Evolutionary conservation across 345 rosid species (phyloP), one percentile per base, ranked within the genome.

Genomic region (Lumnitzera littorea): DNA sequence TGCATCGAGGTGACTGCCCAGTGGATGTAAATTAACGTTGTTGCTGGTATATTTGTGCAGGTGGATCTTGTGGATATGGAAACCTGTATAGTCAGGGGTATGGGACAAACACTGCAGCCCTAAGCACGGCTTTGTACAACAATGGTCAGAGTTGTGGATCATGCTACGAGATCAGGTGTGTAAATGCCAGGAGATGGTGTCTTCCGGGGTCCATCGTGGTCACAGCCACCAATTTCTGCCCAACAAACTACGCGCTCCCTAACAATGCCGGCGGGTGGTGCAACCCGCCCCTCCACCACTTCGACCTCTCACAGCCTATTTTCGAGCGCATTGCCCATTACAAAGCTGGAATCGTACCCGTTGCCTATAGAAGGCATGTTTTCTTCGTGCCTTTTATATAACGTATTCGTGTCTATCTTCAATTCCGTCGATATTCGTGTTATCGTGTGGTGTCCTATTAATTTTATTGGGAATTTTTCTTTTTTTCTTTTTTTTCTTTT

Each of bases 21-120:
- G 5, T 36, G 43, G 43, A 36, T 6, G 43, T 4, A 36, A 36
- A 36, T 36, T 36, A 36, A 36, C 43, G 43, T 36, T 36, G 43
- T 36, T 36, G 43, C 43, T 36, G 5, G 9, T 36, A 36, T 9
- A 7, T 5, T 27, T 36, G 9, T 57, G 12, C 72, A 84, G 90
- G 90, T 41, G 90, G 90, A 46, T 87, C 90, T 59, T 84, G 90
- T 76, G 90, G 90, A 2, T 84, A 84, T 27, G 90, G 90, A 27
- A 80, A 84, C 51, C 70, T 84, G n/a, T 84, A 84, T 62, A 84
- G 85, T 69, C 90, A 84, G 56, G 90, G 90, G 0, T 84, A 84
- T 58, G 90, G 90, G 48, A 78, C 85, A 4, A 84, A 84, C 69
- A 84, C 90, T 0, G 90, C 90, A 3, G 90, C 90, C 36, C 51